Base-by-base conservation (phyloP, 2,329 filamentous ascomycete genomes). In the Podosphaera fusca region DNA sequence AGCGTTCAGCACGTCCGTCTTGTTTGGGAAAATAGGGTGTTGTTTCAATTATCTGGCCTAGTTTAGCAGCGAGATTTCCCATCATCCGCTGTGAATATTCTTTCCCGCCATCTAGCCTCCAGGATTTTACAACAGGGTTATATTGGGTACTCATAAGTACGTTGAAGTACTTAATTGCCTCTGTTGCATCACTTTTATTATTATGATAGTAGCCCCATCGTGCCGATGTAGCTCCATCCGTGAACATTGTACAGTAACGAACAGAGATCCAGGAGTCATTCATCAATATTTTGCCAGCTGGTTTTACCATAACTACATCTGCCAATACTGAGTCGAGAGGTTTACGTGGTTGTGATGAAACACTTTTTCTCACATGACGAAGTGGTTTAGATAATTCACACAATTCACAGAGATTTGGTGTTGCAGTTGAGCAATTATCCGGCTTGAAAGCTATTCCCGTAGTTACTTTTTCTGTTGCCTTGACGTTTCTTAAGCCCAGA, bases 81-180 rank as follows among this genome's bases (percentile, higher is more conserved):
- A 54, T 40, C 35, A 52, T n/a, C n/a, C n/a, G n/a, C n/a, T n/a
- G 52, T 40, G 52, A 55, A 35, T 45, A 55, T 38, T 55, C 52
- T 33, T 42, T 55, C 2, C 52, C 52, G 2, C 52, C 2, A 30
- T 54, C 29, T 14, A 55, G n/a, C 45, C 36, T 55, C 52, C 52
- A 55, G 33, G 52, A 55, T n/a, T 55, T 55, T 55, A 45, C 52
- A 42, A 54, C 10, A 45, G 36, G 21, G 21, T 55, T 42, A 9
- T 45, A 55, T 30, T 45, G 52, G 12, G 9, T 55, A 31, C 31
- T 42, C 29, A 55, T 55, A 1, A 55, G 21, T 2, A 30, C 52
- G 10, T 42, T 55, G 30, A 54, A 54, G 31, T 54, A 40, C 36
- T 54, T 40, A 4, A 54, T 54, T 10, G 35, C 5, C 2, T 54